These are phyloP conservation scores for Trichosanthes cucumerina DNA, from an alignment of 306 rosid genomes.

Conservation along the genomic window DNA sequence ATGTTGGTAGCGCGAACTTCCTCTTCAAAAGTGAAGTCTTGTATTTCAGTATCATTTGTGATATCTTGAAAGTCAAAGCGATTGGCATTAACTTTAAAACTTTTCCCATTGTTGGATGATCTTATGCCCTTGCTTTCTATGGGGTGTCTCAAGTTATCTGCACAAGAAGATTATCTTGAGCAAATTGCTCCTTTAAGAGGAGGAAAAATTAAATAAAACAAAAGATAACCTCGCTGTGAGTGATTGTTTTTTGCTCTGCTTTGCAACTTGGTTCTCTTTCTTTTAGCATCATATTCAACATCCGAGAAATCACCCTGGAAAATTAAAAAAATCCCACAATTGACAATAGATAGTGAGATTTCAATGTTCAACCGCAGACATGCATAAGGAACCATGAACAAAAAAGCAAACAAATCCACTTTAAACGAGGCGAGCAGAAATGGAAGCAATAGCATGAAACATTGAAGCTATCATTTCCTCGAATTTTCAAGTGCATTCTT, in stretches of 20 bases:
- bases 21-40: conserved; percentile 14
- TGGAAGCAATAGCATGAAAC: not conserved
- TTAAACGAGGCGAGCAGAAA: not conserved
- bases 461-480: not conserved
- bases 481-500: not conserved
- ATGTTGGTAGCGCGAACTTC: conserved; percentile 21
- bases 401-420: not conserved
- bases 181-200: conserved; percentile 3
- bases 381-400: not conserved
- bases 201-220: not conserved
- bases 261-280: conserved; percentile 36
- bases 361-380: not conserved
- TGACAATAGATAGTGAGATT: not conserved
- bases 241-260: conserved; percentile 1
- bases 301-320: conserved; percentile 68
- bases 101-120: conserved; percentile 22
- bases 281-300: conserved; percentile 28
- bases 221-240: conserved; percentile 18
- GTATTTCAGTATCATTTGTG: conserved; percentile 3
- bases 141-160: conserved; percentile 29
- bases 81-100: conserved; percentile 14
- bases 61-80: conserved; percentile 11
- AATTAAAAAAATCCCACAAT: not conserved
- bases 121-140: conserved; percentile 22
- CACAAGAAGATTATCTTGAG: conserved; percentile 15